Base-by-base conservation (phyloP, 164 flowering plant species). In the Vitis labrusca region DNA sequence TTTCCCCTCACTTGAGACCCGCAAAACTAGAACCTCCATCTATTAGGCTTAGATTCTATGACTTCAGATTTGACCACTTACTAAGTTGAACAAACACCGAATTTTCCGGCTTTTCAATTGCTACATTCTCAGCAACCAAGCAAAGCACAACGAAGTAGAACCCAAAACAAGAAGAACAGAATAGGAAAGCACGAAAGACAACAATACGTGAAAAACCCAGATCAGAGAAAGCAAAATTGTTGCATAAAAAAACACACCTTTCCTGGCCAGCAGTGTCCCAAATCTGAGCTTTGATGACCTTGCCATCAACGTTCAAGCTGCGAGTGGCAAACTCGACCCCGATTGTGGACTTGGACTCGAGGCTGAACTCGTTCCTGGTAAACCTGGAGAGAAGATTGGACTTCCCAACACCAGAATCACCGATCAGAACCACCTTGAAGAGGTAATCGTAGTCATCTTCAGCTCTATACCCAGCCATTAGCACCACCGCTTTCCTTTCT, bases 241-340 rank as follows among this genome's bases (percentile, higher is more conserved):
- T 10, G 3, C 48, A 16, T 48, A 59, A 63, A 58, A 52, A 52
- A 61, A 47, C 13, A 48, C 37, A 64, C 80, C 76, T 73, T 32
- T 73, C 65, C 30, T 66, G 71, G 12, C 76, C 81, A 65, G 73
- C 44, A 37, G 44, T 37, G 44, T 37, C 44, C 44, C 44, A 37
- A 37, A 37, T 37, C 44, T 37, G 44, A 15, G 81, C 81, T 27
- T 78, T 78, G 23, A 78, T 67, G 16, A 78, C 75, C 63, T 81
- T 81, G 4, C 73, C 78, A 63, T 81, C 84, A 47, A 85, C 83
- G 59, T 68, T 81, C 83, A 85, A 78, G 69, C 85, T 85, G 63
- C 88, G 71, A 62, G 84, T 83, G 27, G 86, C 86, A 72, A 83
- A 83, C 79, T 83, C 86, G 8, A 82, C 85, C 8, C 85, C 85